These are phyloP conservation scores for Ilex asprella DNA, from an alignment of 257 asterid species.

Conservation along the genomic window DNA sequence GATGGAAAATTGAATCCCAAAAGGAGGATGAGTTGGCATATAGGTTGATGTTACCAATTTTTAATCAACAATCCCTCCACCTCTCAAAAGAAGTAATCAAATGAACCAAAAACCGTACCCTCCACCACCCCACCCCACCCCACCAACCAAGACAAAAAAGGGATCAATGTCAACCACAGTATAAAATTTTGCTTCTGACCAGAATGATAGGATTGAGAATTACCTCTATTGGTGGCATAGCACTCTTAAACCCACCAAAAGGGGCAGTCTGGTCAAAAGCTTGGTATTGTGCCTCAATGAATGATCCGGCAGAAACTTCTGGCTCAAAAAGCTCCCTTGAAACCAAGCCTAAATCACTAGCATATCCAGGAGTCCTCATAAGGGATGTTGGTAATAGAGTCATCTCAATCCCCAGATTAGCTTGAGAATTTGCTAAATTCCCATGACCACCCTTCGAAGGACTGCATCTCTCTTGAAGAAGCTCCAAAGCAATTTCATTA, in stretches of 20 bases:
- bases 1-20: too few species aligned
- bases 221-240: conserved; percentile 53
- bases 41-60: too few species aligned
- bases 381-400: conserved; percentile 48
- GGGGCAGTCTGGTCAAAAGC: conserved; percentile 36
- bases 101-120: too few species aligned
- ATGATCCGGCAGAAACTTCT: conserved; percentile 36
- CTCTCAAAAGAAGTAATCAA: too few species aligned
- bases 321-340: conserved; percentile 45
- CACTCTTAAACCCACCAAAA: conserved; percentile 32
- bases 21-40: too few species aligned
- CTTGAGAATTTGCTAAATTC: conserved; percentile 29
- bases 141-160: too few species aligned
- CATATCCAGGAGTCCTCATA: conserved; percentile 30
- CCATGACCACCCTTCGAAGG: conserved; percentile 29
- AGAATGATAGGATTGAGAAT: background rate
- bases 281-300: conserved; percentile 33
- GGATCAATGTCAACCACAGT: too few species aligned
- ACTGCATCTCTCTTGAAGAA: conserved; percentile 20
- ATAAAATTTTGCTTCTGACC: background rate
- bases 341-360: conserved; percentile 36
- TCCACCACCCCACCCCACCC: too few species aligned
- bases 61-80: too few species aligned
- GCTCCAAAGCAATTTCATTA: conserved; percentile 31
- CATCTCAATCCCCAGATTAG: conserved; percentile 50